A percentile compares a stretch with the other conserved stretches of the same genome.
phyloP scores from a whole-genome alignment of 106 monocot species.

The Ottelia alismoides region DNA sequence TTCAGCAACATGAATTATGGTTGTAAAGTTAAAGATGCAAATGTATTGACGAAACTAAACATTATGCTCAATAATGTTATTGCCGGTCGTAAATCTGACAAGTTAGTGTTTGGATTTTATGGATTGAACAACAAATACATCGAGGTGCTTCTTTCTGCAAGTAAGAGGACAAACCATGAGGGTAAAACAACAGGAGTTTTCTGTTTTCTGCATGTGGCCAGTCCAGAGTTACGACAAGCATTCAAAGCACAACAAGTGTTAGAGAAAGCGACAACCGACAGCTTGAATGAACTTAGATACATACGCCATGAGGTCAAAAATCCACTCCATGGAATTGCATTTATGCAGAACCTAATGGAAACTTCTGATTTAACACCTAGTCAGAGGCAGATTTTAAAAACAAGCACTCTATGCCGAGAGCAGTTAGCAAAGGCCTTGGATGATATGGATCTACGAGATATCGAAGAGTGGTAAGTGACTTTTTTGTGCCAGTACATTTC shows the following conservation, averaged over 20 bases:
- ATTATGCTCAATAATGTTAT: conserved; percentile 60
- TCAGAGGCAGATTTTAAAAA: conserved; percentile 50
- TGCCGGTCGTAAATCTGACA: conserved; percentile 50
- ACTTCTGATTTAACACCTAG: conserved; percentile 42
- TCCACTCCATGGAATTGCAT: conserved; percentile 63
- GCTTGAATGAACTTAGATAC: conserved; percentile 50
- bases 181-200: conserved; percentile 64
- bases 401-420: conserved; percentile 46
- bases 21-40: conserved; percentile 56
- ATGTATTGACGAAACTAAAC: conserved; percentile 49
- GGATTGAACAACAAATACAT: conserved; percentile 45
- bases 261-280: conserved; percentile 44
- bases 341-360: conserved; percentile 49
- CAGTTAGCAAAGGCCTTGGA: conserved; percentile 63
- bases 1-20: conserved; percentile 47
- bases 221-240: conserved; percentile 67
- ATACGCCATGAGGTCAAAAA: conserved; percentile 56
- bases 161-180: conserved; percentile 49
- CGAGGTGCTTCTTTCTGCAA: conserved; percentile 55
- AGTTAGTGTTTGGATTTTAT: conserved; percentile 62
- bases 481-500: no score
- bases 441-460: conserved; percentile 64
- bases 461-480: conserved; percentile 80
- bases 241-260: conserved; percentile 55
- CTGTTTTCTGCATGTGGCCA: conserved; percentile 76